phyloP scores from a whole-genome alignment of 176 grass and related monocot genomes.

The Musa troglodytarum region DNA sequence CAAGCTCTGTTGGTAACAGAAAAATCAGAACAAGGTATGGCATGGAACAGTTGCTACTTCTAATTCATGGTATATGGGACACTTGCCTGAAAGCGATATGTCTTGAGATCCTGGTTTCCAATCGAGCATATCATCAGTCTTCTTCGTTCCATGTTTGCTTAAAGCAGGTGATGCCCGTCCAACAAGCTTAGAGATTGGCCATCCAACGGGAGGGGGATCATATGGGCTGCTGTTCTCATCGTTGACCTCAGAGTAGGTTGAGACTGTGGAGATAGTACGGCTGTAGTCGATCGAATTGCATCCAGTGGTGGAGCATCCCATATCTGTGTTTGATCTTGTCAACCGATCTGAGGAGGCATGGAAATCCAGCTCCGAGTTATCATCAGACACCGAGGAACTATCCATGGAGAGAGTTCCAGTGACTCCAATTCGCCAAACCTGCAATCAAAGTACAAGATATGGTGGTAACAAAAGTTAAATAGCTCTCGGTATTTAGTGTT shows the following conservation, averaged over 20 bases:
- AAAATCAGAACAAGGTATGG: conserved; percentile 7
- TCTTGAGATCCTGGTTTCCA: conserved; percentile 46
- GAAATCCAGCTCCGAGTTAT: conserved; percentile 45
- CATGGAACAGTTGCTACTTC: neutral
- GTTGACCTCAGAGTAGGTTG: conserved; percentile 63
- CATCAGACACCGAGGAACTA: conserved; percentile 51
- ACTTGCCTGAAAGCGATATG: conserved; percentile 6
- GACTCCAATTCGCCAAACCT: neutral
- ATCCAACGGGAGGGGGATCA: conserved; percentile 20
- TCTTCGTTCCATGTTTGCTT: conserved; percentile 55
- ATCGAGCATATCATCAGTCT: conserved; percentile 46
- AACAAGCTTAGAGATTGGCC: conserved; percentile 37
- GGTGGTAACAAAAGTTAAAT: neutral
- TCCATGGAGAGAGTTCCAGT: conserved; percentile 33
- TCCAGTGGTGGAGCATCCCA: conserved; percentile 40
- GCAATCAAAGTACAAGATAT: neutral
- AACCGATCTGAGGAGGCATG: conserved; percentile 14
- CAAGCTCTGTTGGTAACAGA: conserved; percentile 44
- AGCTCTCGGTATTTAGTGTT: neutral
- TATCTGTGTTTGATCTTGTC: conserved; percentile 27
- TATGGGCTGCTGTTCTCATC: conserved; percentile 51
- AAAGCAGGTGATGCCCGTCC: conserved; percentile 33
- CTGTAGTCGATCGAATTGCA: conserved; percentile 48
- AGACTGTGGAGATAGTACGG: conserved; percentile 67
- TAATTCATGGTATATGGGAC: conserved; percentile 13